Evolutionary conservation across 2,329 filamentous ascomycete genomes (phyloP).

Genomic region (Apiospora arundinis): DNA sequence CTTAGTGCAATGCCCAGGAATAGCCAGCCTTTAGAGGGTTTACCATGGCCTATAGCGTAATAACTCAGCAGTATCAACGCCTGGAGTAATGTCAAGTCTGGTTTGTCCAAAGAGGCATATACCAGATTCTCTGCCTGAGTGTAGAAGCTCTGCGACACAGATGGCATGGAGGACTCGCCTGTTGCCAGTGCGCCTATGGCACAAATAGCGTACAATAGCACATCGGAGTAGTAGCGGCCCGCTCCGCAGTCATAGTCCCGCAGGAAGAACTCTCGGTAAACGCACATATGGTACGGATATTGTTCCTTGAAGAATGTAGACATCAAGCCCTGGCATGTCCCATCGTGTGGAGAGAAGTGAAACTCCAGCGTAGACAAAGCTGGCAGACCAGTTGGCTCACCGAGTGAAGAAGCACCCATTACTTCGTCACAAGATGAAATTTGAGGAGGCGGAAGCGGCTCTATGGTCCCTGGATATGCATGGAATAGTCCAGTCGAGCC

Average conservation of each 20-base stretch:
- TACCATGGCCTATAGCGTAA: constrained; percentile 53
- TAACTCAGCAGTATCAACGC: constrained; percentile 53
- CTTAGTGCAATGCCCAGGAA: constrained; percentile 60
- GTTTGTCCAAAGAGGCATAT: constrained; percentile 50
- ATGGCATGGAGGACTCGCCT: constrained; percentile 42
- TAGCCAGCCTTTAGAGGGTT: constrained; percentile 57
- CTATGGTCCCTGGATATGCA: constrained; percentile 40
- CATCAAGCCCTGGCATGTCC: constrained; percentile 52
- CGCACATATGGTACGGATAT: constrained; percentile 56
- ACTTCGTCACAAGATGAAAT: constrained; percentile 27
- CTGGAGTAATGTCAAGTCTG: constrained; percentile 54
- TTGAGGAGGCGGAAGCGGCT: constrained; percentile 19
- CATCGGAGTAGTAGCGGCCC: constrained; percentile 56
- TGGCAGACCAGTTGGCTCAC: constrained; percentile 19
- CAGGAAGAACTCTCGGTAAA: constrained; percentile 58
- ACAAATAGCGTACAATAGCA: constrained; percentile 56
- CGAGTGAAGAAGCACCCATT: constrained; percentile 24
- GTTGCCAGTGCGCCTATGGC: constrained; percentile 55
- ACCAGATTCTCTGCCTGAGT: constrained; percentile 53
- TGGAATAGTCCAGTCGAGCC: constrained; percentile 55
- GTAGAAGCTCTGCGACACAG: constrained; percentile 51
- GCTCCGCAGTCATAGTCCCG: constrained; percentile 54
- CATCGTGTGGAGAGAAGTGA: constrained; percentile 51
- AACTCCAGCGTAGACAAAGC: constrained; percentile 30
- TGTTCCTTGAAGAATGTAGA: constrained; percentile 54